Evolutionary conservation across 257 asterid genomes (phyloP), one percentile per base, ranked within the genome.

Genomic region (Solanum habrochaites): DNA sequence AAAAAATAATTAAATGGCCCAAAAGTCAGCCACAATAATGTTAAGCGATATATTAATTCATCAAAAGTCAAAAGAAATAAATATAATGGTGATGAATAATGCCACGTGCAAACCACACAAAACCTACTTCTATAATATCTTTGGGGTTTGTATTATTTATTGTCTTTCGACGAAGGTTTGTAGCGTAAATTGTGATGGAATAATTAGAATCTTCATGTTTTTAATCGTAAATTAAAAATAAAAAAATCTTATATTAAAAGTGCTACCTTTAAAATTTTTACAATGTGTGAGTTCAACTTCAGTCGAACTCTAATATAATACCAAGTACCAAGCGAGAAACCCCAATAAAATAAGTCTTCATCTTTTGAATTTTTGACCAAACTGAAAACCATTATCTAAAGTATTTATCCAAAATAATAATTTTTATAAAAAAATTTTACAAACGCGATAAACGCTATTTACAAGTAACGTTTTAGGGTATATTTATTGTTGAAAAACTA

Each of bases 1-100:
- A 49, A 67, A 67, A n/a, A 7, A 29, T 39, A 73, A 37, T 37
- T 37, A 77, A 71, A 67, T 18, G 62, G 78, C 40, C 23, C 60
- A 75, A 75, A 69, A 64, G 86, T 88, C 88, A 85, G 82, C 75
- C 67, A 77, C 72, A 73, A 75, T 88, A 73, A 64, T 88, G 87
- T 75, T 31, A 42, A 75, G 82, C 85, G 66, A 85, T 85, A n/a
- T 56, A 56, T 66, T 71, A 70, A 85, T 77, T 83, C 52, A 27
- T 71, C 16, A 37, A 85, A 70, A 78, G 90, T 85, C 90, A 67
- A 85, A 87, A 39, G 82, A 78, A 88, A 15, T 5, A 74, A 77
- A 67, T 85, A 77, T 74, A 32, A 27, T 71, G 29, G 80, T 52
- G 85, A 83, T 84, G 73, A 73, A 73, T 75, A 40, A 45, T 66